Evolutionary conservation across 1,284 basidiomycete genomes (phyloP), one percentile per base, ranked within the genome.

Genomic region (Apiotrichum akiyoshidainum): DNA sequence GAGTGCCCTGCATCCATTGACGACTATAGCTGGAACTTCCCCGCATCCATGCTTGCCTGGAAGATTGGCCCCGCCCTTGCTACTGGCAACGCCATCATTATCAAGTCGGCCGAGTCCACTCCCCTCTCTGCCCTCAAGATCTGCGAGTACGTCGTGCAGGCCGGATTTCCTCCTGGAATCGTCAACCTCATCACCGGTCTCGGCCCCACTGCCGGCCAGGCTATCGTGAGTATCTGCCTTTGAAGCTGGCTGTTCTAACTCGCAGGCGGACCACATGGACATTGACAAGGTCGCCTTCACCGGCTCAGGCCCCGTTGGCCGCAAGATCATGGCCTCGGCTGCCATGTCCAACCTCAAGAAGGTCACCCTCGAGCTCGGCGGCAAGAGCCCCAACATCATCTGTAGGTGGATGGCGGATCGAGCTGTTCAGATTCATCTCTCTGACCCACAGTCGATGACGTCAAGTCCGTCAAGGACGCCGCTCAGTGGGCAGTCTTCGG

Each of bases 21-120:
- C 42, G 11, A 9, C 8, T 19, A 4, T 40, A 56, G 58, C 17
- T 63, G 87, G 87, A 92, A 92, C 77, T 93, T 91, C 73, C 92
- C 90, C 21, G 88, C 92, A 74, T 85, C 84, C 69, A 92, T 93
- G 90, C 88, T 88, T 26, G 80, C 87, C 10, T 92, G 91, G 91
- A 93, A 93, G 79, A 83, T 92, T 52, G 90, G 87, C 12, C 92
- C 92, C 22, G 92, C 92, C 8, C 83, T 94, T 58, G 91, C 92
- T 9, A 84, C 84, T 46, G 68, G 68, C n/a, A 66, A 65, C 57
- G 46, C 57, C 6, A 57, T 65, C 41, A 56, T 70, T 37, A 54
- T 69, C 55, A 68, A 70, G 64, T 58, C 58, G 10, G 66, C 90
- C 41, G 92, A 95, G 78, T 78, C 90, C 56, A 93, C 91, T 1